phyloP scores from a whole-genome alignment of 805 yeast genomes.

The Jamesozyma spencerorum region DNA sequence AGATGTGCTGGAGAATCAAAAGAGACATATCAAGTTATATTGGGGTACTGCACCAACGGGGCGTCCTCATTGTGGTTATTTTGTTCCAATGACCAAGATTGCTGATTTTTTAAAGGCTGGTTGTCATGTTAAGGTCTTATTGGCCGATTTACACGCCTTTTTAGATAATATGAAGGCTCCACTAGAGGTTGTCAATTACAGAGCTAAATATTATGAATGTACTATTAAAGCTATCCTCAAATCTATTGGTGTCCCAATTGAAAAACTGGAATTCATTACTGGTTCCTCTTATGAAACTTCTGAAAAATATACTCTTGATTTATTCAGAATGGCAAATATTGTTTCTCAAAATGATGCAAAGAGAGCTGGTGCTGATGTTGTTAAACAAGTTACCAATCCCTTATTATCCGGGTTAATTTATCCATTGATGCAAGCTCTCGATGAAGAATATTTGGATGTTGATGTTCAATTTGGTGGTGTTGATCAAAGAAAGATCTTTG shows the following conservation, averaged over 20 bases:
- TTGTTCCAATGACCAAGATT: constrained; percentile 93
- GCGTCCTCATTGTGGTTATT: constrained; percentile 96
- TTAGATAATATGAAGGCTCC: constrained; percentile 98
- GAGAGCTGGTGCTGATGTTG: constrained; percentile 99
- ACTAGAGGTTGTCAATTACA: constrained; percentile 75
- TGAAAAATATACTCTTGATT: constrained; percentile 75
- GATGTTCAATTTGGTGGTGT: constrained; percentile 99
- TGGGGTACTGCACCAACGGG: constrained; percentile 99
- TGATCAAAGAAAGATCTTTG: constrained; percentile 96
- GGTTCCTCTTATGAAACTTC: constrained; percentile 87
- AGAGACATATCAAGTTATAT: constrained; percentile 77
- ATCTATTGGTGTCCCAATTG: constrained; percentile 87
- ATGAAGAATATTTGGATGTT: constrained; percentile 78
- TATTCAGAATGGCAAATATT: constrained; percentile 72
- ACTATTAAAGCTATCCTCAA: constrained; percentile 76
- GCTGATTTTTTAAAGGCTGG: constrained; percentile 95
- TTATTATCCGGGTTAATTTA: constrained; percentile 86
- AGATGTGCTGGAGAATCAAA: constrained; percentile 68
- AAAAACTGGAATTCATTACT: constrained; percentile 68
- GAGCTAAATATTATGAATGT: constrained; percentile 83
- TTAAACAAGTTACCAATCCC: constrained; percentile 93
- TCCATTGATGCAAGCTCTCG: constrained; percentile 98
- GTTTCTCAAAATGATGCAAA: constrained; percentile 94
- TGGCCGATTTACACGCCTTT: constrained; percentile 95
- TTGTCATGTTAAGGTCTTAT: constrained; percentile 79